Percentiles rank a stretch among this genome's conserved stretches.
These are phyloP conservation scores for Linnemannia schmuckeri DNA, from an alignment of 192 early-diverging fungal genomes.

Conservation along the genomic window DNA sequence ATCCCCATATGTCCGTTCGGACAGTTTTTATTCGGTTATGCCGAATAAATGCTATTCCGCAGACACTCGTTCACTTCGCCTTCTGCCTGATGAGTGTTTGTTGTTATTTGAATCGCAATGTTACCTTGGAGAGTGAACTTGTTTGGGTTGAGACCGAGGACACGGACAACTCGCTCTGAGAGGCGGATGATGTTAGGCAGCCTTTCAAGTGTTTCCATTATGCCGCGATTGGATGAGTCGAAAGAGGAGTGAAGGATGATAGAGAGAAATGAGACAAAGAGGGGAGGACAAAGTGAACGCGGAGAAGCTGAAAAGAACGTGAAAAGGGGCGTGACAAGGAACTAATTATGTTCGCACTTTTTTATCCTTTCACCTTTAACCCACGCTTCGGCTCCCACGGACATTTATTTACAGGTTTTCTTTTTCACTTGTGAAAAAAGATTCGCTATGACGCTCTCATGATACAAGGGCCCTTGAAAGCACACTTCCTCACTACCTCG, in stretches of 20 bases:
- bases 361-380: neutral
- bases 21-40: neutral
- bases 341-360: neutral
- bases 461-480: neutral
- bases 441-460: neutral
- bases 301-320: neutral
- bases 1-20: neutral
- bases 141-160: slow-evolving; percentile 85
- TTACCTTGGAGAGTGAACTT: slow-evolving; percentile 84
- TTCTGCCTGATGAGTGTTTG: neutral
- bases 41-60: neutral
- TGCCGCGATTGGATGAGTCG: neutral
- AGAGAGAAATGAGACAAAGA: neutral
- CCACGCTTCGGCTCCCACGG: neutral
- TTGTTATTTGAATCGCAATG: neutral
- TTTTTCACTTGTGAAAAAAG: neutral
- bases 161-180: slow-evolving; percentile 71
- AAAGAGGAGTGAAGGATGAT: neutral
- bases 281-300: no score
- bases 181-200: slow-evolving; percentile 69
- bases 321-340: neutral
- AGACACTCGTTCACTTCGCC: neutral
- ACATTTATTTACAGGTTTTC: neutral
- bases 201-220: slow-evolving; percentile 63
- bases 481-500: neutral